These are phyloP conservation scores for Fusarium denticulatum DNA, from an alignment of 2,329 filamentous ascomycete genomes.

Conservation along the genomic window DNA sequence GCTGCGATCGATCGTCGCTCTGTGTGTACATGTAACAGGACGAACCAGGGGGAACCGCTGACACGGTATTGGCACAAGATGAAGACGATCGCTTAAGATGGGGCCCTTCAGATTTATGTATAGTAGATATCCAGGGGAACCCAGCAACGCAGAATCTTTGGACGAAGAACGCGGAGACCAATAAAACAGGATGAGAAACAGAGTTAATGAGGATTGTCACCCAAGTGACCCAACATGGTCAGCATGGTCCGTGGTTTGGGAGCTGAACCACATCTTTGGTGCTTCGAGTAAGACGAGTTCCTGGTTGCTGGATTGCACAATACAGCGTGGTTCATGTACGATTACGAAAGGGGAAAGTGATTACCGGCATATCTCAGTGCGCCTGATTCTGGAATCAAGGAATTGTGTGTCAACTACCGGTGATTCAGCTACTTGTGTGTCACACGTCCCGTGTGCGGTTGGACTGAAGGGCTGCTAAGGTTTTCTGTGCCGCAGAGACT, in stretches of 20 bases:
- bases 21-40: background rate
- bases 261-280: conserved; percentile 24
- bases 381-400: conserved; percentile 1
- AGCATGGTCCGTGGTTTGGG: conserved; percentile 4
- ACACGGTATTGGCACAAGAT: background rate
- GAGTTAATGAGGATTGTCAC: conserved; percentile 12
- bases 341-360: conserved; percentile 10
- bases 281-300: background rate
- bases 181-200: background rate
- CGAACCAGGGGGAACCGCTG: background rate
- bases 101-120: conserved; percentile 19
- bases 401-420: conserved; percentile 7
- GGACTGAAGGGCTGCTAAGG: background rate
- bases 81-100: background rate
- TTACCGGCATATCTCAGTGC: background rate
- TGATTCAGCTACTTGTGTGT: conserved; percentile 9
- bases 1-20: conserved; percentile 19
- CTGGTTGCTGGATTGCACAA: conserved; percentile 4
- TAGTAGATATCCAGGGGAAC: background rate
- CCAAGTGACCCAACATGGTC: background rate
- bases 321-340: background rate
- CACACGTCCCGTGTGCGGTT: background rate
- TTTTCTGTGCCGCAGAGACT: background rate
- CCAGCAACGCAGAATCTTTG: conserved; percentile 1
- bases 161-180: background rate